Percentiles rank a stretch among this genome's conserved stretches.
These are phyloP conservation scores for Beauveria sp. DNA, from an alignment of 2,329 filamentous ascomycete genomes.

Conservation along the genomic window DNA sequence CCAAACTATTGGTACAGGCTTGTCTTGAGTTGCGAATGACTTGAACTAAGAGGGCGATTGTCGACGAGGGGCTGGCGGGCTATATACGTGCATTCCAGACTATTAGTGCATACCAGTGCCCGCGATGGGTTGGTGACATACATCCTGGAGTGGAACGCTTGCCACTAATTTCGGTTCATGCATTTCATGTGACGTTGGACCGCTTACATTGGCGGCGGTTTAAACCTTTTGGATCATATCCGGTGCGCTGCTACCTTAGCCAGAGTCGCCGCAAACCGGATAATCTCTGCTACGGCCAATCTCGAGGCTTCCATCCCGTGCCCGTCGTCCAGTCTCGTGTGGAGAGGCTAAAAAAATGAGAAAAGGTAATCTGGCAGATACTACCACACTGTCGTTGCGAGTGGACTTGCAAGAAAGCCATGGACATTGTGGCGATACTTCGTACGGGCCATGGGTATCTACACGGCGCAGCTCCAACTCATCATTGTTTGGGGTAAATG, in stretches of 20 bases:
- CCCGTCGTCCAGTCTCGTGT: not conserved
- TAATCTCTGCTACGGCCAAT: not conserved
- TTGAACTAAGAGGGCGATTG: not conserved
- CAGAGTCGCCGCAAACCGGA: not conserved
- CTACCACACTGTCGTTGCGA: not conserved
- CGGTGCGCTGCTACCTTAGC: not conserved
- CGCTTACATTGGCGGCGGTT: not conserved
- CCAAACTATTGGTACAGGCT: not conserved
- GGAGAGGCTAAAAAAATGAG: not conserved
- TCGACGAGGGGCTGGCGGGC: not conserved
- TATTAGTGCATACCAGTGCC: not conserved
- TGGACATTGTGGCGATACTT: not conserved
- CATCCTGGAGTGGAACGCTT: not conserved
- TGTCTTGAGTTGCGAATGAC: not conserved
- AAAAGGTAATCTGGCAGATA: not conserved
- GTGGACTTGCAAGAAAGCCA: not conserved
- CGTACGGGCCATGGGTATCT: no score
- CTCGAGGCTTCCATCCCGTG: not conserved
- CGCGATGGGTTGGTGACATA: not conserved
- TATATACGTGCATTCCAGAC: conserved; percentile 1
- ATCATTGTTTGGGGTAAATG: no score
- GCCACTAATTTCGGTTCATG: not conserved
- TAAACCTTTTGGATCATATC: not conserved
- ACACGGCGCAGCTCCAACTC: no score
- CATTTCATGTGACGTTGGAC: conserved; percentile 8